A percentile compares a stretch with the other conserved stretches of the same genome.
These are phyloP conservation scores for Claviceps humidiphila DNA, from an alignment of 2,329 filamentous ascomycete genomes.

Conservation along the genomic window DNA sequence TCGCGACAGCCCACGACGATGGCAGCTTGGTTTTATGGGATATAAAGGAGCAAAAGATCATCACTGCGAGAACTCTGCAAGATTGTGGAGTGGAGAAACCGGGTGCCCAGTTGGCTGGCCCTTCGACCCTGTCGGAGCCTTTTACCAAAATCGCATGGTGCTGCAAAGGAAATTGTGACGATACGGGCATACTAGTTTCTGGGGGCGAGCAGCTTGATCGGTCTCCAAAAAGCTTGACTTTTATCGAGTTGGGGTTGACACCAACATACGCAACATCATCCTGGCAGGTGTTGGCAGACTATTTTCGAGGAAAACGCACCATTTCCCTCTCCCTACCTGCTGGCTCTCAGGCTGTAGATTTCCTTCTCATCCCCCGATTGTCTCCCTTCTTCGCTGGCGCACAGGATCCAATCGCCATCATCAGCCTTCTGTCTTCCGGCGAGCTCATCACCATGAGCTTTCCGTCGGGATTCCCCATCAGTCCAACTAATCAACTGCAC, in stretches of 20 bases:
- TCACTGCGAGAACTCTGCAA: constrained; percentile 71
- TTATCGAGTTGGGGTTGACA: constrained; percentile 78
- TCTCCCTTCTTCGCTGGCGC: constrained; percentile 80
- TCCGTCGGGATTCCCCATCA: constrained; percentile 80
- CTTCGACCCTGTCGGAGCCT: constrained; percentile 53
- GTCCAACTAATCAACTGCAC: constrained; percentile 84
- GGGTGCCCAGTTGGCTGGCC: constrained; percentile 33
- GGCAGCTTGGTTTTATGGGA: constrained; percentile 92
- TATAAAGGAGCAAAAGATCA: constrained; percentile 67
- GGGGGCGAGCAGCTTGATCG: constrained; percentile 61
- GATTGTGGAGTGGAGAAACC: constrained; percentile 62
- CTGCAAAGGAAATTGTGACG: constrained; percentile 84
- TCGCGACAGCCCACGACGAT: constrained; percentile 80
- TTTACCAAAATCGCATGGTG: constrained; percentile 80
- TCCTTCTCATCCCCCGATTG: constrained; percentile 67
- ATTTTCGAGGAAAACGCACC: constrained; percentile 67
- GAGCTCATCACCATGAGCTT: constrained; percentile 86
- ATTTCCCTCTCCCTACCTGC: constrained; percentile 61
- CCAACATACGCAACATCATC: constrained; percentile 84
- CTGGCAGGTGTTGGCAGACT: constrained; percentile 68
- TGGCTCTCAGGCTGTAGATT: constrained; percentile 64
- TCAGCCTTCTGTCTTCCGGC: constrained; percentile 70
- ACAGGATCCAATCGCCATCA: constrained; percentile 78
- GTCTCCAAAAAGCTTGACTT: constrained; percentile 64
- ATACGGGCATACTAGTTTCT: constrained; percentile 76